Evolutionary conservation across 495 filamentous ascomycete genomes (phyloP).

Genomic region (Penicillium goetzii): DNA sequence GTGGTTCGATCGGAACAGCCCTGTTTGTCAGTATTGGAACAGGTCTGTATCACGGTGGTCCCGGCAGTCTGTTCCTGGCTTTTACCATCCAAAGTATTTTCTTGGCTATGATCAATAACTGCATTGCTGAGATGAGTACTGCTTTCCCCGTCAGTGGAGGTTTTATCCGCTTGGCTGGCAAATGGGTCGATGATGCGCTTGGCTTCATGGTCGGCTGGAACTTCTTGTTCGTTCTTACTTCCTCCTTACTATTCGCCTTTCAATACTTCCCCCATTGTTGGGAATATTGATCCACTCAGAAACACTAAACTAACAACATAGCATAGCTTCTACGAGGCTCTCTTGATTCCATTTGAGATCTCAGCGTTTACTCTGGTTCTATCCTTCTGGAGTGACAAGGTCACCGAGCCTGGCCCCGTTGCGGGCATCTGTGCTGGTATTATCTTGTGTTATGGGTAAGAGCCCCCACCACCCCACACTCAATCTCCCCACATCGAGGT

Average conservation of each 20-base stretch:
- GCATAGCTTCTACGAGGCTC: constrained; percentile 59
- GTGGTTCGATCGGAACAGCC: constrained; percentile 64
- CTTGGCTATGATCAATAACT: constrained; percentile 41
- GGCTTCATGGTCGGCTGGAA: constrained; percentile 61
- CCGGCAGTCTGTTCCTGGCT: constrained; percentile 54
- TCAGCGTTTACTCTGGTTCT: constrained; percentile 70
- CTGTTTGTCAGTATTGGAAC: constrained; percentile 51
- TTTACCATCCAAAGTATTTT: constrained; percentile 42
- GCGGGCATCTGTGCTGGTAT: constrained; percentile 59
- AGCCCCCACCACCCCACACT: constrained; percentile 9
- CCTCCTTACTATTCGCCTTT: not conserved
- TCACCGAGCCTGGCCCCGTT: constrained; percentile 52
- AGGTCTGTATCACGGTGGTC: constrained; percentile 50
- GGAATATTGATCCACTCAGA: not conserved
- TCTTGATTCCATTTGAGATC: constrained; percentile 73
- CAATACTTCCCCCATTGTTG: not conserved
- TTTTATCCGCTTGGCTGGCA: constrained; percentile 50
- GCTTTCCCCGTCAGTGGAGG: constrained; percentile 61
- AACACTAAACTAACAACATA: constrained; percentile 5
- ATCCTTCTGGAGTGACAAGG: constrained; percentile 65
- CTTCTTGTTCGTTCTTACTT: constrained; percentile 52
- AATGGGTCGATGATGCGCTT: constrained; percentile 57
- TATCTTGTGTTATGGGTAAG: constrained; percentile 49
- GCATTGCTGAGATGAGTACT: constrained; percentile 54
- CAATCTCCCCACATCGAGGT: not conserved